These are phyloP conservation scores for Zostera marina DNA, from an alignment of 116 monocot species.

Conservation along the genomic window DNA sequence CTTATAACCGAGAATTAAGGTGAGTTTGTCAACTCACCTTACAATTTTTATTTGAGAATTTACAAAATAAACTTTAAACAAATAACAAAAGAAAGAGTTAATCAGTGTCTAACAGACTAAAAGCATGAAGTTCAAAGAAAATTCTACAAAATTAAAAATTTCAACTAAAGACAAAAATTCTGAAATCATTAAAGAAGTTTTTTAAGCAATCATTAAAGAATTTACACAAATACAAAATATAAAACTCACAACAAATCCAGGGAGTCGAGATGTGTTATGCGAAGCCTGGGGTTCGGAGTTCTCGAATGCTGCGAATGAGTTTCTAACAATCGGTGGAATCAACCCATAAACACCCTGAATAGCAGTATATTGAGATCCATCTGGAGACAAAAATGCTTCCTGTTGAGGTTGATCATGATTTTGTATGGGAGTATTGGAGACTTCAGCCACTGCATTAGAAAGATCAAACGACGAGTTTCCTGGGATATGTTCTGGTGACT, in stretches of 20 bases:
- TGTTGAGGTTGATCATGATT: conserved; percentile 27
- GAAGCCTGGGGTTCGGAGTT: conserved; percentile 33
- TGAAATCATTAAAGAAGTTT: too few relatives aligned
- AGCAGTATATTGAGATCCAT: conserved; percentile 20
- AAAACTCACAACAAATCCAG: conserved; percentile 45
- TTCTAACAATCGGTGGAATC: conserved; percentile 35
- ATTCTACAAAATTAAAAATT: too few relatives aligned
- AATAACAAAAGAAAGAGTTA: too few relatives aligned
- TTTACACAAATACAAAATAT: background rate
- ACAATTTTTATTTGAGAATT: too few relatives aligned
- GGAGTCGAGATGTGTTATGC: conserved; percentile 26
- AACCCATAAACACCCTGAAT: conserved; percentile 33
- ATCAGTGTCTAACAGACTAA: too few relatives aligned
- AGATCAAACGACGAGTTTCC: conserved; percentile 20
- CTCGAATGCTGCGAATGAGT: conserved; percentile 39
- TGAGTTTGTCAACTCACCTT: too few relatives aligned
- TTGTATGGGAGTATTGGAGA: conserved; percentile 11
- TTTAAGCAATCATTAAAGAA: too few relatives aligned
- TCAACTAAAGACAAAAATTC: too few relatives aligned
- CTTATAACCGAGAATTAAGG: too few relatives aligned
- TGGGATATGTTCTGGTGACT: conserved; percentile 12
- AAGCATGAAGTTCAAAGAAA: too few relatives aligned
- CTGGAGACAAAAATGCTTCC: conserved; percentile 10
- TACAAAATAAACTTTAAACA: too few relatives aligned
- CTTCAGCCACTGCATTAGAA: conserved; percentile 6